Base-by-base conservation (phyloP, 2,329 filamentous ascomycete genomes). In the Fusarium sp. region DNA sequence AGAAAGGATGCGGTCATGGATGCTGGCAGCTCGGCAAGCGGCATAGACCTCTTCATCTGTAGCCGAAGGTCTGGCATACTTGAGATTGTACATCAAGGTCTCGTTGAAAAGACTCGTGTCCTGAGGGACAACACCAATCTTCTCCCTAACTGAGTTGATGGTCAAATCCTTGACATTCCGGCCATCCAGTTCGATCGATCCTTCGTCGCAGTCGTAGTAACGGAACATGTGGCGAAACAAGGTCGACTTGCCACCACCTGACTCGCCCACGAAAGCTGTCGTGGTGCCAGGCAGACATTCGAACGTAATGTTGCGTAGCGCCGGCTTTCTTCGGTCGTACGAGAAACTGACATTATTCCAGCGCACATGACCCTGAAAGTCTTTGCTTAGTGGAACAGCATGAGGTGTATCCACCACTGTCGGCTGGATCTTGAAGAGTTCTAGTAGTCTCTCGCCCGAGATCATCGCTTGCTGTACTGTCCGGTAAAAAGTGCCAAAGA, bases 381-480 rank as follows among this genome's bases (percentile, higher is more conserved):
- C 82, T 21, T 84, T 80, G 21, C 39, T 42, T 63, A 98, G 80
- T 1, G 86, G 82, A 46, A 83, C 80, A 2, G 91, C 93, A 55
- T 86, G 83, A 0, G 91, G 89, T 17, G 85, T 86, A 78, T 99
- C 96, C 9, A 95, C 85, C 28, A 99, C 95, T 0, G 94, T 97
- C 1, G 96, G 95, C 73, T 94, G 90, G 75, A 98, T 96, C 80
- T 97, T 97, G 88, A 99, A 98, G 19, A 99, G 84, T 80, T 98
- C 96, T 56, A 99, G 83, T 78, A 99, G 91, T 19, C 96, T 91
- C 84, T 99, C 96, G 6, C 95, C 94, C 61, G 97, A 98, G 76
- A 99, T 98, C 91, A 99, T 93, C 54, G 95, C 93, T 73, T 94
- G 96, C 80, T 98, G 96, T 7, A 98, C 95, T 65, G 94, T 96